A percentile compares a stretch with the other conserved stretches of the same genome.
These are phyloP conservation scores for Stagonosporopsis cucurbitacearum DNA, from an alignment of 2,329 filamentous ascomycete genomes.

Conservation along the genomic window DNA sequence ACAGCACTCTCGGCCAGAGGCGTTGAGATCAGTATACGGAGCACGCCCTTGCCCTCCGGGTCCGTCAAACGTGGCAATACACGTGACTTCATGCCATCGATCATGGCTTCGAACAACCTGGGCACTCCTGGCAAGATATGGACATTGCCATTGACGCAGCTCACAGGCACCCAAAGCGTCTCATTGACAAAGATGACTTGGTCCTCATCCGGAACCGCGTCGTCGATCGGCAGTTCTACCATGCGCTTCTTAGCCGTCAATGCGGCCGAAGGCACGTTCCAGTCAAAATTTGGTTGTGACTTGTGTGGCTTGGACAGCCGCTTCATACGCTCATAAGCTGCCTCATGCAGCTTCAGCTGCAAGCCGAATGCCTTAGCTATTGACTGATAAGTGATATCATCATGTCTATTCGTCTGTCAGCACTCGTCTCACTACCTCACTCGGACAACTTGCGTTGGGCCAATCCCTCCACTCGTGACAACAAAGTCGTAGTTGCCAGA, in stretches of 20 bases:
- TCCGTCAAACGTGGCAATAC: conserved; percentile 76
- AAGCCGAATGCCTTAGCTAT: conserved; percentile 89
- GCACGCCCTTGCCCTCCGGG: conserved; percentile 80
- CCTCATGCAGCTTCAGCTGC: conserved; percentile 76
- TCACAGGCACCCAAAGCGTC: conserved; percentile 88
- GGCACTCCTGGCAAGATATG: conserved; percentile 94
- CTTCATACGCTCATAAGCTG: conserved; percentile 83
- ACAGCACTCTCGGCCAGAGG: conserved; percentile 86
- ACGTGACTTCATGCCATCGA: conserved; percentile 76
- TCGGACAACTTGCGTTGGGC: conserved; percentile 74
- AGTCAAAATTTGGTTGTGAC: conserved; percentile 77
- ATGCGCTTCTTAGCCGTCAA: conserved; percentile 86
- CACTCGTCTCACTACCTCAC: conserved; percentile 13
- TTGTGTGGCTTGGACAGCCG: conserved; percentile 75
- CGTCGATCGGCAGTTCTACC: conserved; percentile 83
- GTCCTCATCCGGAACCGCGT: conserved; percentile 66
- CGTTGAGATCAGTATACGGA: conserved; percentile 83
- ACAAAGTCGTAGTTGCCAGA: conserved; percentile 90
- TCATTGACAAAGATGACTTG: conserved; percentile 82
- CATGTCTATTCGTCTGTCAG: conserved; percentile 67
- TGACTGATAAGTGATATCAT: conserved; percentile 95
- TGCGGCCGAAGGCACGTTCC: conserved; percentile 80
- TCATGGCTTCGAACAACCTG: conserved; percentile 77
- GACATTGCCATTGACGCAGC: conserved; percentile 88
- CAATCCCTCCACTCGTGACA: conserved; percentile 93